Conservation (phyloP, 2,329 filamentous ascomycete species). For the Gyromitra esculenta region DNA sequence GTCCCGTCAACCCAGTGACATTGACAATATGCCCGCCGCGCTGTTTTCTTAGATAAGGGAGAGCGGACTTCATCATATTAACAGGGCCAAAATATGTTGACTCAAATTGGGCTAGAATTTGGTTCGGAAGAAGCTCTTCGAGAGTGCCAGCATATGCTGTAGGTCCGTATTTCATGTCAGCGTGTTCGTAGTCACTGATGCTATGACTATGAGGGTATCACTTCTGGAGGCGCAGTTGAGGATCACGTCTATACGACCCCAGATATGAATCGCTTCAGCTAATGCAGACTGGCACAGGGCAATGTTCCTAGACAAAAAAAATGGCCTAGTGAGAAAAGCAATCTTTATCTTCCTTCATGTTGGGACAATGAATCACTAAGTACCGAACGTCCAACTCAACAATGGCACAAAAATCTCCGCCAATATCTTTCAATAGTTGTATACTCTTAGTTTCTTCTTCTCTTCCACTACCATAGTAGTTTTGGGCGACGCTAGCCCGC, state of each 20-base stretch:
- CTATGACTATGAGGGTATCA: constrained; percentile 60
- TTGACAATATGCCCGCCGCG: constrained; percentile 90
- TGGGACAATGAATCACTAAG: constrained; percentile 1
- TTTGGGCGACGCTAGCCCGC: constrained; percentile 72
- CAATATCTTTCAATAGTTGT: constrained; percentile 56
- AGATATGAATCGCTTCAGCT: constrained; percentile 83
- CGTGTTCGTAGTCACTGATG: constrained; percentile 40
- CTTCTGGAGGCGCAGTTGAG: constrained; percentile 89
- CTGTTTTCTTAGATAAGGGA: constrained; percentile 81
- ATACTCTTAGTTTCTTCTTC: constrained; percentile 25
- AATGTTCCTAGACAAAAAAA: constrained; percentile 63
- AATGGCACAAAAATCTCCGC: constrained; percentile 53
- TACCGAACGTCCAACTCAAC: constrained; percentile 55
- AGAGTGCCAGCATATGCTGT: constrained; percentile 86
- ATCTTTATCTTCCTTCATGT: neutral
- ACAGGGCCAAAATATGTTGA: constrained; percentile 94
- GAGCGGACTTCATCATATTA: constrained; percentile 89
- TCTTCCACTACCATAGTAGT: neutral
- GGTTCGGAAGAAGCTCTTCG: constrained; percentile 84
- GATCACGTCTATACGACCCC: constrained; percentile 88
- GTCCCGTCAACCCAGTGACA: constrained; percentile 87
- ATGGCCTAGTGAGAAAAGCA: constrained; percentile 31
- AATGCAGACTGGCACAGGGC: constrained; percentile 84
- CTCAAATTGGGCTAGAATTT: constrained; percentile 92
- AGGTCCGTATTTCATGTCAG: neutral